Conservation (phyloP, 345 rosid genomes). For the Erysimum cheiranthoides region DNA sequence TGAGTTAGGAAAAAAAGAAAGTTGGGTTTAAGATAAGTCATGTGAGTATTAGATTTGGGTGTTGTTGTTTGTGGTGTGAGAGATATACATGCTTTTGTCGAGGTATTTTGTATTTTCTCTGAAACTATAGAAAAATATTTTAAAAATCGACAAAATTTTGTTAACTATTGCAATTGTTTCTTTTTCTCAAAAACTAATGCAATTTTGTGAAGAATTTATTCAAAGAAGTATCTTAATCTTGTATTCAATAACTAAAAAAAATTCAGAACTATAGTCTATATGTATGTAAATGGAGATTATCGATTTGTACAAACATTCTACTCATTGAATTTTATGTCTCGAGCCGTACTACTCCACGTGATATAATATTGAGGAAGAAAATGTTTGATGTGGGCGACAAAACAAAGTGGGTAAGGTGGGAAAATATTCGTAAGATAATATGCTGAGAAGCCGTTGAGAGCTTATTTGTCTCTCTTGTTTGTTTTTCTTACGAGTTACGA, state of each 20-base stretch:
- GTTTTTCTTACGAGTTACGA: conserved; percentile 17
- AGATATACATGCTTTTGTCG: conserved; percentile 24
- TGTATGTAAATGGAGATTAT: not conserved
- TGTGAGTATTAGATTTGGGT: conserved; percentile 23
- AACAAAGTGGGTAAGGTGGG: conserved; percentile 45
- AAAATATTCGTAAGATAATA: conserved; percentile 35
- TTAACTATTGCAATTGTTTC: not conserved
- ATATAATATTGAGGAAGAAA: not conserved
- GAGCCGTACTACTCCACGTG: conserved; percentile 20
- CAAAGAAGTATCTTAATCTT: not conserved
- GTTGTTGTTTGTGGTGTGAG: conserved; percentile 18
- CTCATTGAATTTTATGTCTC: not conserved
- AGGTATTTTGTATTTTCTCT: not conserved
- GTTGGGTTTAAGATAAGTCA: not conserved
- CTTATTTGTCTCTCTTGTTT: conserved; percentile 24
- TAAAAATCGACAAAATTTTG: not conserved
- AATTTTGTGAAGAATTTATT: too few species aligned
- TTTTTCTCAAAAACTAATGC: too few species aligned
- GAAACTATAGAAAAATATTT: not conserved
- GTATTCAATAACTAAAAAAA: not conserved
- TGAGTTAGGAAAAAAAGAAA: conserved; percentile 22
- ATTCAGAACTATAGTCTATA: not conserved
- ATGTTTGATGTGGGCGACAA: conserved; percentile 30
- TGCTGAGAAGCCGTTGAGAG: conserved; percentile 27
- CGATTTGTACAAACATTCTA: conserved; percentile 4